Evolutionary conservation across 2,329 filamentous ascomycete species (phyloP).

Genomic region (Aspergillus phoenicis): DNA sequence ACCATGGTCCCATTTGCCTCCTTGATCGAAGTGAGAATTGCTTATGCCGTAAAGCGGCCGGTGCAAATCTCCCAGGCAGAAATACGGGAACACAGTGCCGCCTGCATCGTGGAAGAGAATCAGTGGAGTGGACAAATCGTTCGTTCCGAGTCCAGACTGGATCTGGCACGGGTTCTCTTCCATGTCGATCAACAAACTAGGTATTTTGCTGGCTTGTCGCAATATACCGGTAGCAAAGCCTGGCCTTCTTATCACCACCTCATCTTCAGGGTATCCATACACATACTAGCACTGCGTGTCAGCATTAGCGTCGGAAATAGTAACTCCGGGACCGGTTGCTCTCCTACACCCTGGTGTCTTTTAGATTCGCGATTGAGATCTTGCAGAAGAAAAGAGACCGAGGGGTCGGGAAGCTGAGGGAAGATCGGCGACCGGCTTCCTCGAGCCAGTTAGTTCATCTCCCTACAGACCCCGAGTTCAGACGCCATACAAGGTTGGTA

Average conservation of each 20-base stretch:
- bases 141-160: neutral
- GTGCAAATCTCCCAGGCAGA: neutral
- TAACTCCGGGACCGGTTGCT: neutral
- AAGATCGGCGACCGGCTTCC: neutral
- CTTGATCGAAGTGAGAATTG: neutral
- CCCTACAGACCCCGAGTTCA: too few species aligned
- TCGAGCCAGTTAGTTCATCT: too few species aligned
- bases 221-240: neutral
- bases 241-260: neutral
- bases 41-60: constrained; percentile 13
- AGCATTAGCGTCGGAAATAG: neutral
- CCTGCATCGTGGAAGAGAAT: constrained; percentile 15
- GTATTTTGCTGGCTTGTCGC: neutral
- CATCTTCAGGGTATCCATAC: neutral
- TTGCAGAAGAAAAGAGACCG: neutral
- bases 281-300: neutral
- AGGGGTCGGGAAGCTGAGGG: neutral
- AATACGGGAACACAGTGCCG: constrained; percentile 11
- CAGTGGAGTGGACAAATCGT: neutral
- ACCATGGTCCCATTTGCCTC: constrained; percentile 12
- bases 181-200: neutral
- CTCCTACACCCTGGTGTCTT: too few species aligned
- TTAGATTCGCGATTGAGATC: neutral
- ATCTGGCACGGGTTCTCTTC: constrained; percentile 8
- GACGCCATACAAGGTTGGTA: too few species aligned